phyloP scores from a whole-genome alignment of 441 rosid genomes.

The Rhodomyrtus psidioides region DNA sequence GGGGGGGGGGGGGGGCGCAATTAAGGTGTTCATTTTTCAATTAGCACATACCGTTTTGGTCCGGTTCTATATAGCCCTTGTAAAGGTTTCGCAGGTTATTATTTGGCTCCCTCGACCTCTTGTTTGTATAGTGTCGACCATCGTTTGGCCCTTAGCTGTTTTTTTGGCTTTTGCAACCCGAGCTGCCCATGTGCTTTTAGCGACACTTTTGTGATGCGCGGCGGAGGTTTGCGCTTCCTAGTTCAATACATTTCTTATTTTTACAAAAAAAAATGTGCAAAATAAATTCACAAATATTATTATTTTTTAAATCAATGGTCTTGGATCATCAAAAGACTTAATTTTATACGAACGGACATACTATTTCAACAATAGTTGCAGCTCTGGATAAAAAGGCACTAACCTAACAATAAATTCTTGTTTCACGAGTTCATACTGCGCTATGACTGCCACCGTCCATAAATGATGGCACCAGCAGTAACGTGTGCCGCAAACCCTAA shows the following conservation, averaged over 20 bases:
- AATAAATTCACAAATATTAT: neutral
- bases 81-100: too few species aligned
- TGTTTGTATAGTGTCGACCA: too few species aligned
- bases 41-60: neutral
- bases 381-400: neutral
- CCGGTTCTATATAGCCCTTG: too few species aligned
- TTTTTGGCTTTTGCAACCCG: too few species aligned
- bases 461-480: neutral
- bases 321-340: neutral
- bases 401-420: neutral
- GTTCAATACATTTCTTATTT: too few species aligned
- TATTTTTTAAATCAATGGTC: neutral
- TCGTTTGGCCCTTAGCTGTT: too few species aligned
- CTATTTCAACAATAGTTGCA: neutral
- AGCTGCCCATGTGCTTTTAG: too few species aligned
- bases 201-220: too few species aligned
- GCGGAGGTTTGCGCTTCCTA: too few species aligned
- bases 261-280: too few species aligned
- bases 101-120: too few species aligned
- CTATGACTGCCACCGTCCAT: neutral
- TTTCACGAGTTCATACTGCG: neutral
- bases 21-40: neutral
- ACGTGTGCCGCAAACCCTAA: neutral
- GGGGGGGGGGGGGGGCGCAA: neutral
- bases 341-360: neutral